Evolutionary conservation across 257 asterid genomes (phyloP).

Genomic region (Gentiana dahurica): DNA sequence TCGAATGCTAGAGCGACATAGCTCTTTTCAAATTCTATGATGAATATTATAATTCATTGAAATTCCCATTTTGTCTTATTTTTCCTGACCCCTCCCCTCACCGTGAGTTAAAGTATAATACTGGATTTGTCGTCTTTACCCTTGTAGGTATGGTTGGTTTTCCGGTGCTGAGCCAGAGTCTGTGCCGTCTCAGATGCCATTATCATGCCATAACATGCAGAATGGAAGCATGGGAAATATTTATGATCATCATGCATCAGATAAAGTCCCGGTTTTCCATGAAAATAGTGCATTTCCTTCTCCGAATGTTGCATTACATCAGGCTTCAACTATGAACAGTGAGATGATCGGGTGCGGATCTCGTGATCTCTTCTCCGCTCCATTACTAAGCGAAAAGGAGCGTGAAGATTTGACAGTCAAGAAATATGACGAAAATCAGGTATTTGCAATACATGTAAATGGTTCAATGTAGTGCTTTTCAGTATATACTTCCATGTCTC

Average conservation of each 20-base stretch:
- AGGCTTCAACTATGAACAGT: slow-evolving; percentile 23
- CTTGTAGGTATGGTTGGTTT: slow-evolving; percentile 90
- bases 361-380: slow-evolving; percentile 19
- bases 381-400: slow-evolving; percentile 22
- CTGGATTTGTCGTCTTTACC: slow-evolving; percentile 13
- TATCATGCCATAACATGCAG: slow-evolving; percentile 28
- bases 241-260: slow-evolving; percentile 22
- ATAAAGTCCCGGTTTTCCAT: slow-evolving; percentile 15
- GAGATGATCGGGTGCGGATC: slow-evolving; percentile 16
- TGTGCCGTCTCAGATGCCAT: slow-evolving; percentile 30
- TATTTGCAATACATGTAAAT: slow-evolving; percentile 7
- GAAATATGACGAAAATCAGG: slow-evolving; percentile 43
- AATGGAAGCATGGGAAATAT: slow-evolving; percentile 15
- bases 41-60: too few relatives aligned
- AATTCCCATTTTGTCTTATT: too few relatives aligned
- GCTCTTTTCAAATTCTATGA: too few relatives aligned
- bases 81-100: too few relatives aligned
- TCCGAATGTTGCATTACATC: slow-evolving; percentile 16
- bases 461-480: too few relatives aligned
- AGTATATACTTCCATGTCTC: too few relatives aligned
- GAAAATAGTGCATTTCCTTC: slow-evolving; percentile 22
- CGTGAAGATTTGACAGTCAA: slow-evolving; percentile 19
- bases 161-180: slow-evolving; percentile 44
- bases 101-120: too few relatives aligned
- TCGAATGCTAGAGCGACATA: too few relatives aligned